A percentile compares a stretch with the other conserved stretches of the same genome.
Evolutionary conservation across 2,329 filamentous ascomycete genomes (phyloP).

Genomic region (Acrocalymma vagum): DNA sequence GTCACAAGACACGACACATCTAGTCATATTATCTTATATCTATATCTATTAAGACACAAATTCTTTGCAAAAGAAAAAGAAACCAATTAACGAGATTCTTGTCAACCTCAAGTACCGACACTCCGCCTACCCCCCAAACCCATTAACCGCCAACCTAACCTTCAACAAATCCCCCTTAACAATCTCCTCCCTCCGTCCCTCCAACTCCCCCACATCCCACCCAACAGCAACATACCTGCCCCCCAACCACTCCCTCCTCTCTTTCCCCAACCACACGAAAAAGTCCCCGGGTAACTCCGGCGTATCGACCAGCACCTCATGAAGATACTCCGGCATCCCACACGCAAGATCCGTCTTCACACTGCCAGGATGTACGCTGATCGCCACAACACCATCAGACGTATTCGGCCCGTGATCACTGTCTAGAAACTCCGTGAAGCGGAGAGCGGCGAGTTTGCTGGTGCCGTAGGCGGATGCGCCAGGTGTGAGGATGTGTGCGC

Average conservation of each 20-base stretch:
- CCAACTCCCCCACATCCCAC: slow-evolving; percentile 42
- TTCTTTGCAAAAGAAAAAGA: no score
- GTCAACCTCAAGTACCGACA: no score
- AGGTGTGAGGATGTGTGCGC: slow-evolving; percentile 30
- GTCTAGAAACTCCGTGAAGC: slow-evolving; percentile 60
- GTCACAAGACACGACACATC: no score
- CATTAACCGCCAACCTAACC: slow-evolving; percentile 20
- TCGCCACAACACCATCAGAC: slow-evolving; percentile 24
- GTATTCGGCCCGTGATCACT: slow-evolving; percentile 44
- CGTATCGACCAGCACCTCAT: slow-evolving; percentile 24
- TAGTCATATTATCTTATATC: no score
- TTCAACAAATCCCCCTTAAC: slow-evolving; percentile 22
- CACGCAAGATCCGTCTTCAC: slow-evolving; percentile 21
- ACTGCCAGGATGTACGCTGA: slow-evolving; percentile 34
- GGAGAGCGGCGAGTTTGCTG: slow-evolving; percentile 59
- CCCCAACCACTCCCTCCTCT: slow-evolving; percentile 33
- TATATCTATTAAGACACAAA: no score
- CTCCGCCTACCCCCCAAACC: slow-evolving; percentile 2
- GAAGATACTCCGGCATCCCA: slow-evolving; percentile 14
- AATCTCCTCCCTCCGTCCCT: slow-evolving; percentile 19
- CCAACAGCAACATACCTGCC: slow-evolving; percentile 33
- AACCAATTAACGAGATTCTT: no score
- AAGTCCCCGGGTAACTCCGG: slow-evolving; percentile 35
- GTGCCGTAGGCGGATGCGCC: slow-evolving; percentile 51
- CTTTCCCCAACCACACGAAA: slow-evolving; percentile 32